Conservation (phyloP, 139 green algal species). For the Pseudopediastrum boryanum region DNA sequence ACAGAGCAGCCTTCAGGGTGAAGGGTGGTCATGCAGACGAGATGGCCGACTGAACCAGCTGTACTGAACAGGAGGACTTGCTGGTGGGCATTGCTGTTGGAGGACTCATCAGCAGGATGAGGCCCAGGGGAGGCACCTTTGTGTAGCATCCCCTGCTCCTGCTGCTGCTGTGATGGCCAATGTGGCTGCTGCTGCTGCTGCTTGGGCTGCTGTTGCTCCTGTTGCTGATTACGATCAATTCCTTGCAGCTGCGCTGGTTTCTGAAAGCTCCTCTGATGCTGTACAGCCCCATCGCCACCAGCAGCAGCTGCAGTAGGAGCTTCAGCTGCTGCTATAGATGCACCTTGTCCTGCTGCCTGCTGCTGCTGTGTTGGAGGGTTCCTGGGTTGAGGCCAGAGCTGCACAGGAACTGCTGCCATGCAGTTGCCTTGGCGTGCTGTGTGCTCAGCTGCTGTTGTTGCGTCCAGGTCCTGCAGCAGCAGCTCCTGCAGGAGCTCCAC, state of each 20-base stretch:
- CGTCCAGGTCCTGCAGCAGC: constrained; percentile 2
- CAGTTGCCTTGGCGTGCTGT: constrained; percentile 16
- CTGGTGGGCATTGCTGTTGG: constrained; percentile 1
- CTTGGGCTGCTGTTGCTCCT: background rate
- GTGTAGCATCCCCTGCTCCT: background rate
- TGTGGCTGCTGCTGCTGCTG: constrained; percentile 19
- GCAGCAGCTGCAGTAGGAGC: too few species aligned
- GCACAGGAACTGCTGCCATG: constrained; percentile 3
- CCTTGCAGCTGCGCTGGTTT: background rate
- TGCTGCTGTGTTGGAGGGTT: too few species aligned
- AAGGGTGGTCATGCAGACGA: background rate
- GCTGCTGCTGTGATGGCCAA: background rate
- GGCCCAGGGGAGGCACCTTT: background rate
- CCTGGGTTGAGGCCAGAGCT: background rate
- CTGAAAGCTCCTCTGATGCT: too few species aligned
- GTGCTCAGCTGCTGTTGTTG: background rate
- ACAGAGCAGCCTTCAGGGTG: too few species aligned
- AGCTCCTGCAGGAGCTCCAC: constrained; percentile 32
- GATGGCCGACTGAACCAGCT: constrained; percentile 10
- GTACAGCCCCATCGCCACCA: too few species aligned
- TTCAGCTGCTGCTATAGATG: background rate
- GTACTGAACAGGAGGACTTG: background rate
- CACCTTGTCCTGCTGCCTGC: background rate
- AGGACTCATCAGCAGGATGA: background rate
- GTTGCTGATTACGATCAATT: background rate